Conservation (phyloP, 495 filamentous ascomycete genomes). For the Lentithecium fluviatile region DNA sequence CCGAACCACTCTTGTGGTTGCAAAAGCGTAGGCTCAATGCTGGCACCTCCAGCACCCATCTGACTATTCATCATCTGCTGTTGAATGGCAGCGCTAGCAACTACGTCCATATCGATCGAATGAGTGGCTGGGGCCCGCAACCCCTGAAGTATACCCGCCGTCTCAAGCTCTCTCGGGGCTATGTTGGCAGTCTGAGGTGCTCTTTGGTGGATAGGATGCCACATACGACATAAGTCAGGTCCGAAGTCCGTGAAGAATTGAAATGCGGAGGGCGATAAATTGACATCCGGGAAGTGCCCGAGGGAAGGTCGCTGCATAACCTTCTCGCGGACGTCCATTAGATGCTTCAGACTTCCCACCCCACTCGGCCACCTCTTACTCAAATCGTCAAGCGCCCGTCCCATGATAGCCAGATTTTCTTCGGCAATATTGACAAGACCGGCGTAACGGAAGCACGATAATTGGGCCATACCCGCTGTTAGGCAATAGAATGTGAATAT, state of each 20-base stretch:
- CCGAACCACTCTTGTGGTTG: slow-evolving; percentile 26
- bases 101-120: slow-evolving; percentile 9
- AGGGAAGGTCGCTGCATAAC: slow-evolving; percentile 18
- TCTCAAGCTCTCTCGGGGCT: slow-evolving; percentile 27
- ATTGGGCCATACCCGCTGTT: too few relatives aligned
- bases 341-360: slow-evolving; percentile 27
- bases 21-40: slow-evolving; percentile 14
- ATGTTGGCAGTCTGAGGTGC: slow-evolving; percentile 6
- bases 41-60: not conserved
- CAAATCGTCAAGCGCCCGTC: slow-evolving; percentile 26
- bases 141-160: slow-evolving; percentile 32
- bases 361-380: slow-evolving; percentile 32
- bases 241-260: slow-evolving; percentile 35
- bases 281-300: slow-evolving; percentile 29
- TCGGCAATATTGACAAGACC: slow-evolving; percentile 28
- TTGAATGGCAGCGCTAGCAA: not conserved
- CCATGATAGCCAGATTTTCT: slow-evolving; percentile 31
- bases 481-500: slow-evolving; percentile 37
- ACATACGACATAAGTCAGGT: slow-evolving; percentile 31
- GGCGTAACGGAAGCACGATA: too few relatives aligned
- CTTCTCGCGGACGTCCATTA: slow-evolving; percentile 34
- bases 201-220: slow-evolving; percentile 22
- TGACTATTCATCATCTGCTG: slow-evolving; percentile 13
- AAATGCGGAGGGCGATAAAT: slow-evolving; percentile 12
- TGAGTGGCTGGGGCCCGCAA: slow-evolving; percentile 18